These are phyloP conservation scores for Gossypium thurberi DNA, from an alignment of 345 rosid species.

Conservation along the genomic window DNA sequence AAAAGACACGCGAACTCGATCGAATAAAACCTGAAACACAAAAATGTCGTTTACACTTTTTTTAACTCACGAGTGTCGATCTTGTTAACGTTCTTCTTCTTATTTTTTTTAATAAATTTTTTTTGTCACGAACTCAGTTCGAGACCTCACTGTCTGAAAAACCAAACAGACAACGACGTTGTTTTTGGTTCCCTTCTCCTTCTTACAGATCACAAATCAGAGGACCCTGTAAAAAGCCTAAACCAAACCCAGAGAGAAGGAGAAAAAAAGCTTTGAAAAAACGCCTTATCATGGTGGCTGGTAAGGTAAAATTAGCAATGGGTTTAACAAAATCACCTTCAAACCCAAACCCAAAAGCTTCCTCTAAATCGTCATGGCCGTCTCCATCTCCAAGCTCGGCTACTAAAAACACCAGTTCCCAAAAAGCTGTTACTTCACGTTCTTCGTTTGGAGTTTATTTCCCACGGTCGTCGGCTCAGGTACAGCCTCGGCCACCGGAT, in stretches of 20 bases:
- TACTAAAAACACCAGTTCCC: constrained; percentile 25
- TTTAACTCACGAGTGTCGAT: no score
- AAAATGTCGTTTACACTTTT: no score
- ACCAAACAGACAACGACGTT: constrained; percentile 28
- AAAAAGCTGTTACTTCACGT: constrained; percentile 50
- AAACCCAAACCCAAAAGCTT: constrained; percentile 15
- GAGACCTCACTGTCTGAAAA: constrained; percentile 26
- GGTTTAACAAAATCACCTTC: constrained; percentile 77
- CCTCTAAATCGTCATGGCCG: constrained; percentile 32
- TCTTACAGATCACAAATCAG: constrained; percentile 5
- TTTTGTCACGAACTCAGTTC: not conserved
- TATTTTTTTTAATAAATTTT: no score
- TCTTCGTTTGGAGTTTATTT: constrained; percentile 80
- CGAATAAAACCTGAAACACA: no score
- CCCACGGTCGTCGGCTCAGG: constrained; percentile 96
- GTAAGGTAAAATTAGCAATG: constrained; percentile 80
- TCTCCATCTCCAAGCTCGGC: constrained; percentile 33
- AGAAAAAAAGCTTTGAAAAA: not conserved
- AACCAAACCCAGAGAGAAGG: not conserved
- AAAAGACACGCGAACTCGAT: no score
- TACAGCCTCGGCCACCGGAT: constrained; percentile 85
- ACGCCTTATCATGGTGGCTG: constrained; percentile 62
- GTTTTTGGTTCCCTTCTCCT: not conserved
- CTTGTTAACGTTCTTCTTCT: no score
- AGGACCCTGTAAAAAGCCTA: not conserved